phyloP scores from a whole-genome alignment of 805 yeast genomes.

The Ascoidea rubescens region DNA sequence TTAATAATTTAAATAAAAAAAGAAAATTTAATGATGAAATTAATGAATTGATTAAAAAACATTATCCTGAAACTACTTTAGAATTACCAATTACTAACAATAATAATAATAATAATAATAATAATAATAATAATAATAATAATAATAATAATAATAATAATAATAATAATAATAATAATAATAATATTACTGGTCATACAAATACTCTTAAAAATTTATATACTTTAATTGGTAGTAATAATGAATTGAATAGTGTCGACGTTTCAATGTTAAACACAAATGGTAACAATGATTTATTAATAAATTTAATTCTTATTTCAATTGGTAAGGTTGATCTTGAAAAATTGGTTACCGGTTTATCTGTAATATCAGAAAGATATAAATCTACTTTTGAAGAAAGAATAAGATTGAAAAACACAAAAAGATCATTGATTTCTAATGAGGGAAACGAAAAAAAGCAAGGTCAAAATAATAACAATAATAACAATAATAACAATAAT shows the following conservation, averaged over 20 bases:
- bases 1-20: too few species aligned
- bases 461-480: background rate
- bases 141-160: too few species aligned
- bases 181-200: slow-evolving; percentile 12
- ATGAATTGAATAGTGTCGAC: slow-evolving; percentile 56
- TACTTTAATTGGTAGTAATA: slow-evolving; percentile 45
- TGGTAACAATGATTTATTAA: slow-evolving; percentile 33
- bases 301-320: slow-evolving; percentile 53
- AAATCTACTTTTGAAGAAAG: slow-evolving; percentile 5
- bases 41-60: too few species aligned
- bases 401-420: slow-evolving; percentile 4
- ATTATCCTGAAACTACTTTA: background rate
- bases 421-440: slow-evolving; percentile 1
- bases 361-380: slow-evolving; percentile 58
- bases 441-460: slow-evolving; percentile 17
- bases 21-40: background rate
- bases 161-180: too few species aligned
- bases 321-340: slow-evolving; percentile 37
- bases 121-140: too few species aligned
- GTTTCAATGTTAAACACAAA: slow-evolving; percentile 42
- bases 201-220: slow-evolving; percentile 50
- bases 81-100: background rate
- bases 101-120: too few species aligned
- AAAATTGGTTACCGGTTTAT: slow-evolving; percentile 49
- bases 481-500: background rate